Percentiles rank a stretch among this genome's conserved stretches.
These are phyloP conservation scores for Aristolochia californica DNA, from an alignment of 164 flowering plant genomes.

Conservation along the genomic window DNA sequence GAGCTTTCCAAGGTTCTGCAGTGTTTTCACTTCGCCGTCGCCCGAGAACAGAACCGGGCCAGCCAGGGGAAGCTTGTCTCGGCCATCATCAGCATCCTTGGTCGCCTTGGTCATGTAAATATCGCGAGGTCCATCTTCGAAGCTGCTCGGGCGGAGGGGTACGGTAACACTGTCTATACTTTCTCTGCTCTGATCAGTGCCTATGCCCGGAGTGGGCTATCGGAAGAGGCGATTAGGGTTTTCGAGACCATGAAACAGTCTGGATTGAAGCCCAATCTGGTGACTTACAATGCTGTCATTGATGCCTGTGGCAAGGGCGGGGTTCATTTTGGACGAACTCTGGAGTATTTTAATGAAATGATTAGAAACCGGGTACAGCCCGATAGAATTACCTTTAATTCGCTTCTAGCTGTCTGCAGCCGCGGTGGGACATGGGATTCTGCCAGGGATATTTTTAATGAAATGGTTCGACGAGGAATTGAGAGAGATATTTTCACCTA, in stretches of 20 bases:
- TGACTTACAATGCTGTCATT: slow-evolving; percentile 89
- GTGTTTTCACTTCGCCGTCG: slow-evolving; percentile 64
- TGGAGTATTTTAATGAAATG: slow-evolving; percentile 72
- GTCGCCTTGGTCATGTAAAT: slow-evolving; percentile 72
- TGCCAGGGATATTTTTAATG: slow-evolving; percentile 53
- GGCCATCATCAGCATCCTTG: slow-evolving; percentile 76
- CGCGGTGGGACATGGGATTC: slow-evolving; percentile 80
- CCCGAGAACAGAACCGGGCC: slow-evolving; percentile 35
- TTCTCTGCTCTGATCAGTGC: slow-evolving; percentile 88
- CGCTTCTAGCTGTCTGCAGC: slow-evolving; percentile 84
- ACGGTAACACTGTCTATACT: slow-evolving; percentile 83
- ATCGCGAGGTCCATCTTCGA: slow-evolving; percentile 62
- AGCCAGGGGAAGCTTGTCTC: slow-evolving; percentile 85
- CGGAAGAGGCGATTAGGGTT: slow-evolving; percentile 55
- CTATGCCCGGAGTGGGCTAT: slow-evolving; percentile 66
- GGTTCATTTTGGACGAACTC: slow-evolving; percentile 47
- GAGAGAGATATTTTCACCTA: slow-evolving; percentile 82
- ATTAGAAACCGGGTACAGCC: slow-evolving; percentile 58
- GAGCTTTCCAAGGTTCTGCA: slow-evolving; percentile 49
- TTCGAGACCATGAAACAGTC: slow-evolving; percentile 60
- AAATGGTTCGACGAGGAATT: slow-evolving; percentile 70
- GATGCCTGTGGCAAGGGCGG: slow-evolving; percentile 99
- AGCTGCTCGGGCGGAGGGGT: slow-evolving; percentile 48
- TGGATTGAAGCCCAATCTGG: slow-evolving; percentile 83
- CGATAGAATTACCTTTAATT: slow-evolving; percentile 87